phyloP scores from a whole-genome alignment of 2,329 filamentous ascomycete species.

The Fusarium guadeloupense region DNA sequence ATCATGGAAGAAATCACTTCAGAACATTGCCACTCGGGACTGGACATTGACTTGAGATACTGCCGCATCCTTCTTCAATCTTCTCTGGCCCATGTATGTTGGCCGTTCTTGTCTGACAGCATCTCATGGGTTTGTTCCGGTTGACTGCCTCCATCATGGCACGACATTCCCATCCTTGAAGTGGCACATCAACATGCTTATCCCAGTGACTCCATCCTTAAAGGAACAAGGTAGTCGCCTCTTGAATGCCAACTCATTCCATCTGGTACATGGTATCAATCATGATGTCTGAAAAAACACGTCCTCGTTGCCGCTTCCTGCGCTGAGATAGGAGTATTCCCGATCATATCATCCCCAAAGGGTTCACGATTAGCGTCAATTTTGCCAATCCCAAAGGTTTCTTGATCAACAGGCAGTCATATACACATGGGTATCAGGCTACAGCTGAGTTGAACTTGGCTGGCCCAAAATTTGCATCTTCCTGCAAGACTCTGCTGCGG shows the following conservation, averaged over 20 bases:
- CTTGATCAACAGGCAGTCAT: constrained; percentile 15
- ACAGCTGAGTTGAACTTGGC: constrained; percentile 16
- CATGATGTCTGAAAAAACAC: neutral
- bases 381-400: constrained; percentile 10
- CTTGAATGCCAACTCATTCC: neutral
- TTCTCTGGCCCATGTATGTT: constrained; percentile 10
- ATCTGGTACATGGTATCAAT: neutral
- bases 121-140: constrained; percentile 15
- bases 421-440: constrained; percentile 2
- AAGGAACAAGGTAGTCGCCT: neutral
- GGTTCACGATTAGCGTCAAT: constrained; percentile 33
- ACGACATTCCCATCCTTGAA: constrained; percentile 4
- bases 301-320: constrained; percentile 1
- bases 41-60: neutral
- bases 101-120: constrained; percentile 20
- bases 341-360: constrained; percentile 14
- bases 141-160: constrained; percentile 17
- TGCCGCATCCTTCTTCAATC: neutral
- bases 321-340: constrained; percentile 1
- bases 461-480: constrained; percentile 19
- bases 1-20: constrained; percentile 3
- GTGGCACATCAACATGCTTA: constrained; percentile 1
- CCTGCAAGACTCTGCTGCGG: constrained; percentile 23
- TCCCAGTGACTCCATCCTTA: neutral
- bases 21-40: constrained; percentile 25